Evolutionary conservation across 352 stramenopile genomes (phyloP).

Genomic region (Aphanomyces euteiches): DNA sequence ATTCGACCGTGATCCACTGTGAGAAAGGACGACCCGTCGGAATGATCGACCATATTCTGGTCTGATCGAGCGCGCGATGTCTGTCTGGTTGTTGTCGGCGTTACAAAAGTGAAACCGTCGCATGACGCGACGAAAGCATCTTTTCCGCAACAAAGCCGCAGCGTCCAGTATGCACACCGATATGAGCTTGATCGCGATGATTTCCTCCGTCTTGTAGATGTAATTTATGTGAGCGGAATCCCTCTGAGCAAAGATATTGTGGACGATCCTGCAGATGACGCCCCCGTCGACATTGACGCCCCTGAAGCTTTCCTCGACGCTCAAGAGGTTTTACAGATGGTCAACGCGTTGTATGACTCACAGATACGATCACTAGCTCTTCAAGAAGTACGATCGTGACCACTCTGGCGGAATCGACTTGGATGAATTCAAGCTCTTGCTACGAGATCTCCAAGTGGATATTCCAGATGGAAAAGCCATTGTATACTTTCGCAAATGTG

Average conservation of each 20-base stretch:
- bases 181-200: background rate
- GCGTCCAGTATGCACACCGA: background rate
- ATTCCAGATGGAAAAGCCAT: conserved; percentile 65
- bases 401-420: conserved; percentile 72
- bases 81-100: background rate
- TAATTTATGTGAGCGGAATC: conserved; percentile 25
- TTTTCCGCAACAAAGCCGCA: conserved; percentile 25
- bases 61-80: no score
- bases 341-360: background rate
- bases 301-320: conserved; percentile 20
- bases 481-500: conserved; percentile 76
- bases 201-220: conserved; percentile 11
- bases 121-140: conserved; percentile 20
- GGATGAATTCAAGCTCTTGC: conserved; percentile 69
- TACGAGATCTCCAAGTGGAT: conserved; percentile 53
- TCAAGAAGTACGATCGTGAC: conserved; percentile 78
- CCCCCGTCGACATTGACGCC: conserved; percentile 5
- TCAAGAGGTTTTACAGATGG: background rate
- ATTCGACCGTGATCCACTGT: no score
- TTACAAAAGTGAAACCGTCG: conserved; percentile 5
- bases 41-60: no score
- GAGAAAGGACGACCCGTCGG: no score
- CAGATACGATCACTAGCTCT: conserved; percentile 44
- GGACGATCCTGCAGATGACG: conserved; percentile 23
- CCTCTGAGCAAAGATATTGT: conserved; percentile 27